A percentile compares a stretch with the other conserved stretches of the same genome.
Evolutionary conservation across 352 stramenopile genomes (phyloP).

Genomic region (Aphanomyces cochlioides): DNA sequence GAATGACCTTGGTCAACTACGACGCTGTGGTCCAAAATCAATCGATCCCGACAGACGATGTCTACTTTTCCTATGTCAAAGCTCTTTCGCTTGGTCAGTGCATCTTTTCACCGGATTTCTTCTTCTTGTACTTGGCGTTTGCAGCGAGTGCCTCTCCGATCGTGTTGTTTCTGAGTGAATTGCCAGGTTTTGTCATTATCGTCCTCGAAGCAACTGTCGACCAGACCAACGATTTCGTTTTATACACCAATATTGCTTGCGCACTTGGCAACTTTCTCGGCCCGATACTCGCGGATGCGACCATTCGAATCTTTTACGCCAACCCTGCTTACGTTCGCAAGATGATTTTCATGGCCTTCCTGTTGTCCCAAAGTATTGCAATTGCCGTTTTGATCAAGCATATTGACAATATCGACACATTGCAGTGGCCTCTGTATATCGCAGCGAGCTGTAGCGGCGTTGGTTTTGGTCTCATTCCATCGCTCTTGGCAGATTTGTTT

Average conservation of each 20-base stretch:
- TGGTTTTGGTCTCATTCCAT: no score
- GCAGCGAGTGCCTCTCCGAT: neutral
- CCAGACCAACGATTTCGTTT: no score
- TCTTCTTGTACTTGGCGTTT: constrained; percentile 17
- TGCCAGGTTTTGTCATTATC: neutral
- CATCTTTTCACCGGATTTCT: constrained; percentile 25
- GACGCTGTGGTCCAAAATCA: neutral
- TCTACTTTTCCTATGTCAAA: constrained; percentile 24
- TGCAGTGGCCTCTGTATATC: no score
- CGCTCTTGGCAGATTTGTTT: no score
- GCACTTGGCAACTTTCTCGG: no score
- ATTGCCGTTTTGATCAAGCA: no score
- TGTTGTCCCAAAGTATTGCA: no score
- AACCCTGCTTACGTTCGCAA: constrained; percentile 20
- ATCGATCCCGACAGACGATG: neutral
- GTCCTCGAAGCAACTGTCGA: neutral
- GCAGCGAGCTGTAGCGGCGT: no score
- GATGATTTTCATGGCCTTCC: neutral
- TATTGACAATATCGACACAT: no score
- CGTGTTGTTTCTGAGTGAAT: neutral
- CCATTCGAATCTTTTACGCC: constrained; percentile 4
- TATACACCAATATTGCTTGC: no score
- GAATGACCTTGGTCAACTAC: constrained; percentile 28
- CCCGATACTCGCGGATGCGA: neutral
- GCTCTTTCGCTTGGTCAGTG: constrained; percentile 16